Conservation (phyloP, 495 filamentous ascomycete species). For the Umbilicaria muhlenbergii region DNA sequence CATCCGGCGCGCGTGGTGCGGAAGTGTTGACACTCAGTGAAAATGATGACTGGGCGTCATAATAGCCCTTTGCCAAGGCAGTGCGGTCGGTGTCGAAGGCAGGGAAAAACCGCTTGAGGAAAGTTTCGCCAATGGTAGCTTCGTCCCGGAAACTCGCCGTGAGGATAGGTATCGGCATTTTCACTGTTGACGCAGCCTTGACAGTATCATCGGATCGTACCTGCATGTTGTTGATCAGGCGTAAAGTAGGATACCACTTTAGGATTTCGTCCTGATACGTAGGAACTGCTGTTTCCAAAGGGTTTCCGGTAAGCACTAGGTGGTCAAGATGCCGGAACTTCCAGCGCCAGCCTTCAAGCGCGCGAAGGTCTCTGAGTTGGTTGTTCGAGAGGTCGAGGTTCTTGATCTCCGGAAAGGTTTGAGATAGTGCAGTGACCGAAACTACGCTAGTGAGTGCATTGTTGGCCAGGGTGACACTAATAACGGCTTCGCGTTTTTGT, state of each 20-base stretch:
- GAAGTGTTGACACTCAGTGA: conserved; percentile 57
- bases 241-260: conserved; percentile 66
- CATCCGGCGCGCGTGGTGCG: conserved; percentile 34
- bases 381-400: conserved; percentile 78
- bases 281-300: conserved; percentile 44
- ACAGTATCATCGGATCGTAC: conserved; percentile 57
- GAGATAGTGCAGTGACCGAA: conserved; percentile 53
- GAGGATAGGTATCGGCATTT: conserved; percentile 50
- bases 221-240: conserved; percentile 51
- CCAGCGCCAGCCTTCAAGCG: conserved; percentile 51
- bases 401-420: conserved; percentile 65
- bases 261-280: conserved; percentile 54
- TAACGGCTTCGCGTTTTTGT: conserved; percentile 54
- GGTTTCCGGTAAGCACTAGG: conserved; percentile 61
- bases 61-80: conserved; percentile 46
- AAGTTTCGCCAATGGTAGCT: conserved; percentile 54
- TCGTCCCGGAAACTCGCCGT: conserved; percentile 62
- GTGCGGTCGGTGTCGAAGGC: conserved; percentile 60
- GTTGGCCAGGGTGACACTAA: conserved; percentile 59
- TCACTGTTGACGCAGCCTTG: conserved; percentile 32
- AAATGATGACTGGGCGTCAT: conserved; percentile 65
- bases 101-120: conserved; percentile 57
- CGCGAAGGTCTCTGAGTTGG: conserved; percentile 43
- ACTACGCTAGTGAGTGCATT: conserved; percentile 58
- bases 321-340: conserved; percentile 66